Conservation (phyloP, 805 yeast species). For the Saccharomyces kudriavzevii region DNA sequence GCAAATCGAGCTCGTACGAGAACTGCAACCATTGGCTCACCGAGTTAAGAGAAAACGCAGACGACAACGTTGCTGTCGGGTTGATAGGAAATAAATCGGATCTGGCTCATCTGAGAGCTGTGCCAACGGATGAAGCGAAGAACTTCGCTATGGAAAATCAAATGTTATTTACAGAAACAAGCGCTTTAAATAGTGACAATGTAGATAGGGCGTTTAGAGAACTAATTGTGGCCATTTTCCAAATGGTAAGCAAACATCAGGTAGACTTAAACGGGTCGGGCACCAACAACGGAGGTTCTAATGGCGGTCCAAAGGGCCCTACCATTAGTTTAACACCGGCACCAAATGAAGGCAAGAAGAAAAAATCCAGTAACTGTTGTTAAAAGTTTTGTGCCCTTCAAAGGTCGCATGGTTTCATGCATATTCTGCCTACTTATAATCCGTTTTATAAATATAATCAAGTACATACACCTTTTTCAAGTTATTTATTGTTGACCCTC, state of each 20-base stretch:
- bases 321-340: constrained; percentile 90
- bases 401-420: neutral
- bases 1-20: constrained; percentile 82
- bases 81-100: constrained; percentile 89
- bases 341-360: constrained; percentile 69
- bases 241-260: constrained; percentile 89
- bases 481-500: neutral
- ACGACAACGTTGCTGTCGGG: constrained; percentile 90
- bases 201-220: constrained; percentile 93
- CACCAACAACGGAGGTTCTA: constrained; percentile 7
- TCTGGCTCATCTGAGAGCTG: constrained; percentile 86
- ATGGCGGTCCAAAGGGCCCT: constrained; percentile 56
- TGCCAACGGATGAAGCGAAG: constrained; percentile 95
- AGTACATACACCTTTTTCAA: neutral
- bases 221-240: constrained; percentile 84
- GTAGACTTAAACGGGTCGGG: constrained; percentile 74
- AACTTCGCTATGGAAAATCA: constrained; percentile 89
- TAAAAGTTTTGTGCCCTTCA: constrained; percentile 24
- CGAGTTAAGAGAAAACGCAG: constrained; percentile 85
- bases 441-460: neutral
- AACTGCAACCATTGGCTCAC: constrained; percentile 83
- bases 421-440: neutral
- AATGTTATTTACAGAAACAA: constrained; percentile 88
- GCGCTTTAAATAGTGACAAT: constrained; percentile 88
- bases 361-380: constrained; percentile 54